Evolutionary conservation across 139 green algal genomes (phyloP).

Genomic region (Chlorella sp.): DNA sequence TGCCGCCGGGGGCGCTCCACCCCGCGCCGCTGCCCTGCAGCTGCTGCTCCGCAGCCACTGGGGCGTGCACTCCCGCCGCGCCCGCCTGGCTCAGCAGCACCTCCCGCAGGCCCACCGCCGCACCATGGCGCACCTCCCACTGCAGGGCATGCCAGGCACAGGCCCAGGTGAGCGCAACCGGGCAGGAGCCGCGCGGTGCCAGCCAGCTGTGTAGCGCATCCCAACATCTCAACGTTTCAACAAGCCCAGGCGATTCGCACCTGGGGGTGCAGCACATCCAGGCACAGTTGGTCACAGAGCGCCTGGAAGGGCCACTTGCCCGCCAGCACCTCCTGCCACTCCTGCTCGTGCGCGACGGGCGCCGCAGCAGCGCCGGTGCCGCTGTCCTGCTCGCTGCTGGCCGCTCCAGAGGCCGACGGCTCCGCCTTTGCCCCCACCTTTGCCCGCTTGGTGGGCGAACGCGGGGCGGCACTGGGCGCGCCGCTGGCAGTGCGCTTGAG

Average conservation of each 20-base stretch:
- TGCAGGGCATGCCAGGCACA: not conserved
- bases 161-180: not conserved
- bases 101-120: constrained; percentile 83
- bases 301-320: constrained; percentile 86
- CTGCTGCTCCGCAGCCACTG: constrained; percentile 5
- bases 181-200: not conserved
- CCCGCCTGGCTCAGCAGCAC: constrained; percentile 70
- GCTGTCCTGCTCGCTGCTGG: not conserved
- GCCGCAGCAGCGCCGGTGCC: not conserved
- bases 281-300: constrained; percentile 74
- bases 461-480: not conserved
- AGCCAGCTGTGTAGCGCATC: constrained; percentile 14
- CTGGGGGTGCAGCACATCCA: constrained; percentile 65
- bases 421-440: constrained; percentile 34
- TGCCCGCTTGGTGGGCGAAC: not conserved
- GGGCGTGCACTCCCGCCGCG: constrained; percentile 45
- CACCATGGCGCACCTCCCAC: constrained; percentile 78
- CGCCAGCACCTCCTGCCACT: constrained; percentile 55
- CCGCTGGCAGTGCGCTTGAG: constrained; percentile 82
- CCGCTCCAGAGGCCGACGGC: constrained; percentile 1
- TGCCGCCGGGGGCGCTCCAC: constrained; percentile 34
- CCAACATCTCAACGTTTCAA: no score
- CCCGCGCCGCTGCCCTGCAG: no score
- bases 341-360: not conserved
- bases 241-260: no score